Conservation (phyloP, 495 filamentous ascomycete genomes). For the Darksidea phi region DNA sequence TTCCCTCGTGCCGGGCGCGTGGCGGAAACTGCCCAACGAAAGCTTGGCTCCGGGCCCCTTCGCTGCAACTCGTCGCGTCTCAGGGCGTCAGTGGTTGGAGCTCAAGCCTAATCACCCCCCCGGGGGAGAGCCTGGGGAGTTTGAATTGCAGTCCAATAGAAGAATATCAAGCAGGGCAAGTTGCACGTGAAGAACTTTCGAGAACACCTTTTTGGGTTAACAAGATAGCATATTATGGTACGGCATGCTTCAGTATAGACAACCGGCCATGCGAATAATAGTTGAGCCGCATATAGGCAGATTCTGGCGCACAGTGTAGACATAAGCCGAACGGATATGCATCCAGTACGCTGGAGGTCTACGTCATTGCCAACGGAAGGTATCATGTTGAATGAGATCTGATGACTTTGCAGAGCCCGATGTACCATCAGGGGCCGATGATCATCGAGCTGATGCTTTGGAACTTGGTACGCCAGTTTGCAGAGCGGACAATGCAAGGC, state of each 20-base stretch:
- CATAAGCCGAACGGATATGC: conserved; percentile 5
- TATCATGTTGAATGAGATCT: conserved; percentile 36
- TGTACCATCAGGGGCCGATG: conserved; percentile 15
- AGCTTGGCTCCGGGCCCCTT: conserved; percentile 2
- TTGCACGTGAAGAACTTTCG: conserved; percentile 20
- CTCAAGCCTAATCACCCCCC: conserved; percentile 13
- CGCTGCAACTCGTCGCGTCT: conserved; percentile 17
- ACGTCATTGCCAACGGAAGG: conserved; percentile 19
- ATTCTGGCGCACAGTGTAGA: background rate
- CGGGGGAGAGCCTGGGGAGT: conserved; percentile 2
- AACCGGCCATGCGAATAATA: conserved; percentile 23
- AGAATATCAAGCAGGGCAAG: conserved; percentile 3
- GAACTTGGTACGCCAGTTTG: conserved; percentile 8
- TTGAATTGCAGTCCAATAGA: conserved; percentile 1
- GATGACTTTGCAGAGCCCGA: conserved; percentile 3
- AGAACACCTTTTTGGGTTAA: conserved; percentile 7
- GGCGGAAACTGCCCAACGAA: conserved; percentile 7
- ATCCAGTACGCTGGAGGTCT: no score
- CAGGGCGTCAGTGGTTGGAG: background rate
- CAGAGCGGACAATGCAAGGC: background rate
- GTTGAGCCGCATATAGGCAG: conserved; percentile 17
- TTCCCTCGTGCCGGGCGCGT: background rate
- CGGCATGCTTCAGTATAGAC: conserved; percentile 18
- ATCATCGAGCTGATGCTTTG: conserved; percentile 6
- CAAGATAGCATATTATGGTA: background rate